Conservation (phyloP, 163 green algal genomes). For the Chlorella variabilis region DNA sequence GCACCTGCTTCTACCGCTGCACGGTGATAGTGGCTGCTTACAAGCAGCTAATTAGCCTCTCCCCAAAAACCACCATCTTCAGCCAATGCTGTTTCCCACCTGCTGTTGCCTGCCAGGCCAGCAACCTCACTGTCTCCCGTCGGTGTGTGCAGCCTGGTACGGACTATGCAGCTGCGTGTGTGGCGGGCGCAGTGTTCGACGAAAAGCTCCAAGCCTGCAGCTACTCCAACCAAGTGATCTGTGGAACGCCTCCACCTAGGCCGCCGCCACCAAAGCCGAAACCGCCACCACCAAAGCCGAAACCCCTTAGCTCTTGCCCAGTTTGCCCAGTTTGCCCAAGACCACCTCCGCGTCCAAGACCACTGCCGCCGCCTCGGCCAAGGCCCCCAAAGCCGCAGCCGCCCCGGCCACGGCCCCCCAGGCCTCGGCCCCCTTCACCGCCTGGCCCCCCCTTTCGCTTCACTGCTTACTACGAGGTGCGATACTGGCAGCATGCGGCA, state of each 20-base stretch:
- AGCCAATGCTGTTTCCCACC: background rate
- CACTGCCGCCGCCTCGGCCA: background rate
- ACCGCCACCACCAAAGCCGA: background rate
- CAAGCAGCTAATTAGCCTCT: background rate
- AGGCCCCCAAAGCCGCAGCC: background rate
- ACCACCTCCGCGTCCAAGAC: background rate
- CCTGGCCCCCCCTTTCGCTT: background rate
- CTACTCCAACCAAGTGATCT: background rate
- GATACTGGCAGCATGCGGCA: background rate
- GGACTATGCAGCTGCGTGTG: background rate
- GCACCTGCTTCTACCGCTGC: slow-evolving; percentile 31
- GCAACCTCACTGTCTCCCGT: too few relatives aligned
- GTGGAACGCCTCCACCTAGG: too few relatives aligned
- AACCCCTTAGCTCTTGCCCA: background rate
- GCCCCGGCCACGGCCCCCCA: background rate
- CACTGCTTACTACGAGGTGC: slow-evolving; percentile 35
- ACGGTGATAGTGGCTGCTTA: background rate
- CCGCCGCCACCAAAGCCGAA: too few relatives aligned
- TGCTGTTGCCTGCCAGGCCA: too few relatives aligned
- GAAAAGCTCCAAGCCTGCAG: background rate
- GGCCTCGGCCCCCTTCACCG: background rate
- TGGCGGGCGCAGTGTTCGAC: background rate
- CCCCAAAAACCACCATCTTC: background rate
- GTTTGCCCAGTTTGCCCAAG: background rate
- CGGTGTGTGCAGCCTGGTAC: background rate